Evolutionary conservation across 2,329 filamentous ascomycete genomes (phyloP).

Genomic region (Fusarium pininemorale): DNA sequence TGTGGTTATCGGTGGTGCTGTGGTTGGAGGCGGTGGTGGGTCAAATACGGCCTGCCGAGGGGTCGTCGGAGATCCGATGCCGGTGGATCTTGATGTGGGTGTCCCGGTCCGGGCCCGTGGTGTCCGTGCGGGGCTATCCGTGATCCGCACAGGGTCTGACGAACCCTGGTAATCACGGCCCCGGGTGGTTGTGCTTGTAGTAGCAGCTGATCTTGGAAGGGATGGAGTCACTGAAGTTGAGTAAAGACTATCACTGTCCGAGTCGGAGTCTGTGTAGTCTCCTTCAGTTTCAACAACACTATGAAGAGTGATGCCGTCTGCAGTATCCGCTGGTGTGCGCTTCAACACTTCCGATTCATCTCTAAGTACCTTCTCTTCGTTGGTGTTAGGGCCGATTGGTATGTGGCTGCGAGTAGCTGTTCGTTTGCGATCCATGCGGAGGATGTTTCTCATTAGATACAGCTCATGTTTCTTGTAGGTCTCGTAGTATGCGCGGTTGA

Average conservation of each 20-base stretch:
- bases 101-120: slow-evolving; percentile 30
- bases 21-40: background rate
- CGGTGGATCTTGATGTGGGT: slow-evolving; percentile 31
- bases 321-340: slow-evolving; percentile 38
- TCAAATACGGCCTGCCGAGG: slow-evolving; percentile 29
- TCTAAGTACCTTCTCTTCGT: slow-evolving; percentile 49
- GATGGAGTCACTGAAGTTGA: slow-evolving; percentile 32
- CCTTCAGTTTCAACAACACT: slow-evolving; percentile 44
- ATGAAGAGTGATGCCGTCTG: slow-evolving; percentile 44
- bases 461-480: slow-evolving; percentile 58
- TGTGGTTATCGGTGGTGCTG: slow-evolving; percentile 15
- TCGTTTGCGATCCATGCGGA: slow-evolving; percentile 43
- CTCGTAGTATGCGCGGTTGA: slow-evolving; percentile 54
- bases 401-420: slow-evolving; percentile 27
- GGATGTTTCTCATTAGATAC: slow-evolving; percentile 49
- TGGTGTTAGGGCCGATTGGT: slow-evolving; percentile 38
- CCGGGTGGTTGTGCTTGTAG: slow-evolving; percentile 20
- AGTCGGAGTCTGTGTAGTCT: slow-evolving; percentile 37
- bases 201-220: slow-evolving; percentile 17
- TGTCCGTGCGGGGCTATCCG: slow-evolving; percentile 31
- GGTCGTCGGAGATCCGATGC: slow-evolving; percentile 29
- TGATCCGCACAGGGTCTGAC: slow-evolving; percentile 23
- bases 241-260: slow-evolving; percentile 39
- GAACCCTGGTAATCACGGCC: slow-evolving; percentile 19
- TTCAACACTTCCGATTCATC: slow-evolving; percentile 45